phyloP scores from a whole-genome alignment of 2,329 filamentous ascomycete genomes.

The Arthroderma sp. region DNA sequence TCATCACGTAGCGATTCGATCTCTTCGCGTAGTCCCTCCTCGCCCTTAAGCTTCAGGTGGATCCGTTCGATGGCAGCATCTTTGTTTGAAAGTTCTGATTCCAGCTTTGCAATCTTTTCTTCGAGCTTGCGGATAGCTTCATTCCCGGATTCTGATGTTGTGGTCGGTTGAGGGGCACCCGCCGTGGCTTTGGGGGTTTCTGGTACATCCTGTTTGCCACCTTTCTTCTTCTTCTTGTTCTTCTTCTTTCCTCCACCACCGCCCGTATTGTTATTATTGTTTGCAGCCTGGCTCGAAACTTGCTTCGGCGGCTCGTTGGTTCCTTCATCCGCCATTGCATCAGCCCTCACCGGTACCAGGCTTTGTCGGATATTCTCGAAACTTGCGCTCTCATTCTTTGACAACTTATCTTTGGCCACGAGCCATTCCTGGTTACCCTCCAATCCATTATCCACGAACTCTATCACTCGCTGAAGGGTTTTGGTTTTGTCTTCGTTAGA shows the following conservation, averaged over 20 bases:
- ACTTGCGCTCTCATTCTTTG: conserved; percentile 20
- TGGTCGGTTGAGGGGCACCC: background rate
- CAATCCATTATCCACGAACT: conserved; percentile 29
- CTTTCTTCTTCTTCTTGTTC: conserved; percentile 83
- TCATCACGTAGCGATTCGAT: conserved; percentile 74
- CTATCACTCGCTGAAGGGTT: conserved; percentile 22
- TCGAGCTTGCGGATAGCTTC: conserved; percentile 17
- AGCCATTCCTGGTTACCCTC: conserved; percentile 24
- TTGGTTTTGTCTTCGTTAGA: conserved; percentile 25
- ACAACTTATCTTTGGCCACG: conserved; percentile 20
- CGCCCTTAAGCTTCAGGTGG: conserved; percentile 57
- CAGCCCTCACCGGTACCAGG: conserved; percentile 15
- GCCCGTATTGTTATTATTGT: background rate
- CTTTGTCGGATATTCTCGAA: conserved; percentile 25
- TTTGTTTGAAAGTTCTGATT: conserved; percentile 38
- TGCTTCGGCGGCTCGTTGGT: conserved; percentile 8
- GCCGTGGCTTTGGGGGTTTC: conserved; percentile 21
- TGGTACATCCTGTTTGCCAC: conserved; percentile 35
- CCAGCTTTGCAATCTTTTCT: conserved; percentile 24
- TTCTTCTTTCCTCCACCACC: conserved; percentile 54
- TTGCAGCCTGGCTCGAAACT: conserved; percentile 1
- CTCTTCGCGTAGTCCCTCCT: conserved; percentile 69
- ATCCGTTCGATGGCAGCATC: conserved; percentile 61
- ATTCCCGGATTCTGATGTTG: background rate
- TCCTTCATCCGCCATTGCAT: background rate